phyloP scores from a whole-genome alignment of 805 yeast genomes.

The Yamadazyma laniorum region DNA sequence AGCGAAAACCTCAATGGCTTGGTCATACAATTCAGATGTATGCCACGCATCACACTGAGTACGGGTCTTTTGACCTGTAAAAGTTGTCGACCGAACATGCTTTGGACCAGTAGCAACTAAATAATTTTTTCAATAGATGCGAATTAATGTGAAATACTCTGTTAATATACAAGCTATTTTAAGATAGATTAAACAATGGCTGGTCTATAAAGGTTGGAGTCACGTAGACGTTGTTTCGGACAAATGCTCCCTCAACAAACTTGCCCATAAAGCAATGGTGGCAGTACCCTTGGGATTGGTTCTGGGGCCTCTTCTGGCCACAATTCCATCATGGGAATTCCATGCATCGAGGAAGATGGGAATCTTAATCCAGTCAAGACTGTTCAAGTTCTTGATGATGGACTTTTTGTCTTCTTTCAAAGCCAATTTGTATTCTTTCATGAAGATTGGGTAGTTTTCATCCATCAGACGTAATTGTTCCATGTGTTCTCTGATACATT shows the following conservation, averaged over 20 bases:
- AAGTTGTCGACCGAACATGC: background rate
- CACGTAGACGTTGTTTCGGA: background rate
- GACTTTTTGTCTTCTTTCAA: conserved; percentile 34
- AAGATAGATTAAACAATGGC: no score
- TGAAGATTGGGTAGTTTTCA: conserved; percentile 29
- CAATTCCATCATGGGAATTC: conserved; percentile 86
- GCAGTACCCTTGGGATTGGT: conserved; percentile 53
- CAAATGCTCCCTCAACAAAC: conserved; percentile 32
- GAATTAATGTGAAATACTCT: no score
- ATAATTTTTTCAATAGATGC: no score
- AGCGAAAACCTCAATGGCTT: background rate
- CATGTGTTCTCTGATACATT: conserved; percentile 16
- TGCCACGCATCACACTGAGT: background rate
- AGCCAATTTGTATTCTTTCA: conserved; percentile 24
- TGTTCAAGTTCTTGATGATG: conserved; percentile 56
- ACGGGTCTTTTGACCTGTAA: background rate
- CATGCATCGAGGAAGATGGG: conserved; percentile 68
- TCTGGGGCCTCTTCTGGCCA: conserved; percentile 66
- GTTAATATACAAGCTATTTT: no score
- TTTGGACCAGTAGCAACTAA: background rate
- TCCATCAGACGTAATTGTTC: conserved; percentile 17
- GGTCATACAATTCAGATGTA: background rate
- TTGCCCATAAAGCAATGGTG: conserved; percentile 49
- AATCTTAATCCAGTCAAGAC: conserved; percentile 71
- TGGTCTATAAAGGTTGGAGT: no score